phyloP scores from a whole-genome alignment of 495 filamentous ascomycete genomes.

The Podospora pseudoanserina region DNA sequence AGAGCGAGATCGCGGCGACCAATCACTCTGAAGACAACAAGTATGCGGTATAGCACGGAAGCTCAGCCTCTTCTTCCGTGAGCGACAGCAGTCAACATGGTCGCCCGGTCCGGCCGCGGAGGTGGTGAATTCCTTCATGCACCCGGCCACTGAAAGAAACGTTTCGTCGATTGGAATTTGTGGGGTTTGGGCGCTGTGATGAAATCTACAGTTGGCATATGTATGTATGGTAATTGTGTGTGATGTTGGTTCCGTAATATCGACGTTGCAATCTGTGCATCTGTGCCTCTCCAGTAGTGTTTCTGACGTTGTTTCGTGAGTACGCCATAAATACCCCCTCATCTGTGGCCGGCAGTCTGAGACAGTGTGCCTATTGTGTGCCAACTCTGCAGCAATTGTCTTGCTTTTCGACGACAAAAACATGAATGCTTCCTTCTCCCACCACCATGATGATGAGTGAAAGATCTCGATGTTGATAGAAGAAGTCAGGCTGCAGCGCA shows the following conservation, averaged over 20 bases:
- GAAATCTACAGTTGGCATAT: background rate
- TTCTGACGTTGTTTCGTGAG: conserved; percentile 2
- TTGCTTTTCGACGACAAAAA: background rate
- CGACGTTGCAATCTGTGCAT: background rate
- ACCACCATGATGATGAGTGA: background rate
- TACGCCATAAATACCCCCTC: background rate
- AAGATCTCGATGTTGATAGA: background rate
- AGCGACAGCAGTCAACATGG: background rate
- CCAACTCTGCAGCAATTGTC: background rate
- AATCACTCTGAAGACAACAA: background rate
- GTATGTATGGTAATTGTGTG: background rate
- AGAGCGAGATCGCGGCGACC: background rate
- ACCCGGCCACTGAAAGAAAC: background rate
- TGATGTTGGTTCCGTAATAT: background rate
- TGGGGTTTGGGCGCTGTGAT: background rate
- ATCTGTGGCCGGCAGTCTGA: background rate
- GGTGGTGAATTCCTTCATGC: background rate
- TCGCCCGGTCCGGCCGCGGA: background rate
- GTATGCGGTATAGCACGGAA: background rate
- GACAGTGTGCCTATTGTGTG: background rate
- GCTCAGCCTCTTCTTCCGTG: background rate
- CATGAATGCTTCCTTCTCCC: background rate
- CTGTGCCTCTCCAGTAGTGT: background rate
- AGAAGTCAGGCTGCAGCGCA: background rate
- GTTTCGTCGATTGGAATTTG: background rate